A percentile compares a stretch with the other conserved stretches of the same genome.
Conservation (phyloP, 2,329 filamentous ascomycete genomes). For the Coccinonectria pachysandricola region DNA sequence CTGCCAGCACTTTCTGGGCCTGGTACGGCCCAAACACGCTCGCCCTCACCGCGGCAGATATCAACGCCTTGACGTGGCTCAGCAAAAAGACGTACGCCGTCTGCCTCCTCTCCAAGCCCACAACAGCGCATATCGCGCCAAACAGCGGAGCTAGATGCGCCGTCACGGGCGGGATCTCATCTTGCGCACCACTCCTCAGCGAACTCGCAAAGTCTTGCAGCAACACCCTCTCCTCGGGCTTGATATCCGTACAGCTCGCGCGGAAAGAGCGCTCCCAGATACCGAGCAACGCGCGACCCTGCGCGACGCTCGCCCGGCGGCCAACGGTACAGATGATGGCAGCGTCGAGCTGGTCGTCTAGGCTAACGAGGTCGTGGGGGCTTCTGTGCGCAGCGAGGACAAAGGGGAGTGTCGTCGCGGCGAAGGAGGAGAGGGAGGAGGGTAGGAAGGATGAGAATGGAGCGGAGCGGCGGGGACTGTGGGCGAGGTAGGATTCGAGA, state of each 20-base stretch:
- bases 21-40: conserved; percentile 74
- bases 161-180: conserved; percentile 33
- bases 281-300: conserved; percentile 62
- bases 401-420: conserved; percentile 64
- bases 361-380: conserved; percentile 37
- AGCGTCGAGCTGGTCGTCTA: conserved; percentile 72
- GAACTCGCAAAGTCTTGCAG: conserved; percentile 27
- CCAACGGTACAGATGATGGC: conserved; percentile 70
- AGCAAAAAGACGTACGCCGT: conserved; percentile 68
- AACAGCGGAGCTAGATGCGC: conserved; percentile 64
- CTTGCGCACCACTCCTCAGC: conserved; percentile 21
- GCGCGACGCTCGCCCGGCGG: conserved; percentile 61
- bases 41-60: conserved; percentile 67
- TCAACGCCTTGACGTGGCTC: conserved; percentile 63
- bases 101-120: conserved; percentile 50
- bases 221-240: conserved; percentile 17
- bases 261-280: conserved; percentile 68
- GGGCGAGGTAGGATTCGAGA: conserved; percentile 71
- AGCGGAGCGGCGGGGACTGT: conserved; percentile 35
- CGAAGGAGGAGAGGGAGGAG: conserved; percentile 60
- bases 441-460: conserved; percentile 57
- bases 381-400: conserved; percentile 55
- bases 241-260: conserved; percentile 24
- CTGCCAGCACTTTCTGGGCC: conserved; percentile 62
- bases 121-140: conserved; percentile 53